Base-by-base conservation (phyloP, 2,329 filamentous ascomycete genomes). In the Mariannaea elegans region DNA sequence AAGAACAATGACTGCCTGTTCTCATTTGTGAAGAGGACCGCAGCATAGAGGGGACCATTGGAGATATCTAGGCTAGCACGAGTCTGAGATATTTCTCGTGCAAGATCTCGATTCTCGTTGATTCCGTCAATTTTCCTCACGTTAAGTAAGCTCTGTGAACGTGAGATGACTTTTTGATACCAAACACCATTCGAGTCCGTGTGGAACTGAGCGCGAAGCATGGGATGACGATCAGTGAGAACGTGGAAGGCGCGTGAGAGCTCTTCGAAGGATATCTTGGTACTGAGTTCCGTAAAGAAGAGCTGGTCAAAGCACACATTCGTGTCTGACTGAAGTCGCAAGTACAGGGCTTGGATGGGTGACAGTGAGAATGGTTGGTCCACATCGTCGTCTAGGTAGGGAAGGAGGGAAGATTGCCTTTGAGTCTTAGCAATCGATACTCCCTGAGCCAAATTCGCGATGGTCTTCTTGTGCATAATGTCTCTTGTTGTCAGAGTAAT, bases 381-480 rank as follows among this genome's bases (percentile, higher is more conserved):
- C 27, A 31, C 27, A 7, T 7, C 27, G 27, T 31, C 12, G 27
- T 12, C 12, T 7, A 31, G 12, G 12, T 31, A 7, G 27, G 27
- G 27, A 7, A 31, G 12, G 27, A 12, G 7, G 7, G 27, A 12
- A 31, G 27, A 31, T 31, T 7, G 27, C 12, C 7, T 7, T 12
- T 7, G 7, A 12, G 27, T 31, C 12, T 31, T 31, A 7, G 27
- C 12, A 7, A 12, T 12, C 7, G 27, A 7, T 31, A 12, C 27
- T 7, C 27, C 31, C 31, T 23, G 36, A 4, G 47, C 41, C 41
- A 34, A 16, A 47, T 63, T 12, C 1, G 42, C 19, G 3, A 63
- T 59, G 1, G 54, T 56, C 27, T 58, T 54, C 36, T 54, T 50
- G 2, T 52, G 56, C 6, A 64, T 45, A 4, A 64, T 56, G 18